Base-by-base conservation (phyloP, 2,329 filamentous ascomycete genomes). In the Aspergillus udagawae region DNA sequence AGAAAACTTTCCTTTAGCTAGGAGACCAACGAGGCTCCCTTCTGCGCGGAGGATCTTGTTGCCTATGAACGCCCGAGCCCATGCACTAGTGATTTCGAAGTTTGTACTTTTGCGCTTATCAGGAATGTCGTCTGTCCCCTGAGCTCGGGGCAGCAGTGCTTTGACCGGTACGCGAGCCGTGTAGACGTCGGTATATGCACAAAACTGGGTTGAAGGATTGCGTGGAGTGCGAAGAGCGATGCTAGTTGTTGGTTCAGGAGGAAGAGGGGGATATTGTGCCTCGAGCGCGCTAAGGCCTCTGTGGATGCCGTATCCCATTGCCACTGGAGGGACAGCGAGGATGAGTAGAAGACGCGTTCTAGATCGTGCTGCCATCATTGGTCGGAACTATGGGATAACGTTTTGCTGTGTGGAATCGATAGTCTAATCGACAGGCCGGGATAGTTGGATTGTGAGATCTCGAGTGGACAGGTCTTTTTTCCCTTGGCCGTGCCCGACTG, bases 161-260 rank as follows among this genome's bases (percentile, higher is more conserved):
- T 42, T 21, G 1, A 69, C 47, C 0, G 63, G 66, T 5, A 70
- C 58, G 1, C 59, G 60, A 7, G 67, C 64, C 1, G 65, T 52
- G 52, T 65, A 71, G 51, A 69, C 57, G 20, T 72, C 67, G 23
- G 64, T 54, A n/a, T 67, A 63, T 14, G 66, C 56, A 51, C 60
- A 64, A 48, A 57, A 62, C 45, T 68, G 67, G 1, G 55, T 64
- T 4, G 25, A 12, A n/a, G 61, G 54, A 7, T 51, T 52, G 2
- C 5, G 7, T 1, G 69, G 63, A 3, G 60, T 63, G 41, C 53
- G 53, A 1, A 70, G 52, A 1, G 59, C 58, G 17, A 28, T 28
- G 52, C 67, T 72, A 14, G 58, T 65, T 23, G 59, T 60, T 32
- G 56, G 41, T 27, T 53, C 49, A 6, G 55, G 44, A 4, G 64